phyloP scores from a whole-genome alignment of 306 rosid genomes.

The cucumber (Cucumis sativus) region DNA sequence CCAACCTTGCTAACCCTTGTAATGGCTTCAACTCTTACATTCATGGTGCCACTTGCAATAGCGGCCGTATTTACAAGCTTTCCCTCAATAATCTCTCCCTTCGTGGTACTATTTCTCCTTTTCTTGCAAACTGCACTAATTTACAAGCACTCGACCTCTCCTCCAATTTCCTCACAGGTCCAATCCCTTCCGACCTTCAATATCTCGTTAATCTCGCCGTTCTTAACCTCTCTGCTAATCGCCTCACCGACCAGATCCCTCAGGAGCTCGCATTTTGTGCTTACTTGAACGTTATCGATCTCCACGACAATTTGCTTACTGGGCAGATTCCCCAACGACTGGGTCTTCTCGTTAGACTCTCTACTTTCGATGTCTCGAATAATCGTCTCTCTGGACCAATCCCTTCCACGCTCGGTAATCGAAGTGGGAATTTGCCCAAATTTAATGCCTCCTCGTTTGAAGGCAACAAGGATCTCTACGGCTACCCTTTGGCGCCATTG shows the following conservation, averaged over 20 bases:
- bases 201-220: slow-evolving; percentile 76
- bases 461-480: slow-evolving; percentile 85
- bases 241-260: slow-evolving; percentile 54
- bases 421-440: slow-evolving; percentile 55
- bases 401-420: slow-evolving; percentile 44
- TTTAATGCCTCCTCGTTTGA: slow-evolving; percentile 61
- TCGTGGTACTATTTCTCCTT: slow-evolving; percentile 64
- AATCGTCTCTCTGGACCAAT: slow-evolving; percentile 74
- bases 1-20: slow-evolving; percentile 65
- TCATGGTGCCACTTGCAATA: slow-evolving; percentile 79
- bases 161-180: slow-evolving; percentile 56
- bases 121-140: slow-evolving; percentile 81
- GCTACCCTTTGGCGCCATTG: slow-evolving; percentile 64
- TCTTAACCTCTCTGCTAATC: slow-evolving; percentile 64
- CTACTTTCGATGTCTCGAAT: slow-evolving; percentile 74
- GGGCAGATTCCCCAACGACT: slow-evolving; percentile 85
- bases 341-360: slow-evolving; percentile 64
- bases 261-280: slow-evolving; percentile 87
- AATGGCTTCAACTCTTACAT: slow-evolving; percentile 65
- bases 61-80: slow-evolving; percentile 86
- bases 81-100: slow-evolving; percentile 63
- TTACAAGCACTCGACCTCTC: slow-evolving; percentile 92
- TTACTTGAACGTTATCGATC: slow-evolving; percentile 81
- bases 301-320: slow-evolving; percentile 53
- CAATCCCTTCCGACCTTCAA: slow-evolving; percentile 74